A percentile compares a stretch with the other conserved stretches of the same genome.
Evolutionary conservation across 2,329 filamentous ascomycete species (phyloP).

Genomic region (Colletotrichum godetiae): DNA sequence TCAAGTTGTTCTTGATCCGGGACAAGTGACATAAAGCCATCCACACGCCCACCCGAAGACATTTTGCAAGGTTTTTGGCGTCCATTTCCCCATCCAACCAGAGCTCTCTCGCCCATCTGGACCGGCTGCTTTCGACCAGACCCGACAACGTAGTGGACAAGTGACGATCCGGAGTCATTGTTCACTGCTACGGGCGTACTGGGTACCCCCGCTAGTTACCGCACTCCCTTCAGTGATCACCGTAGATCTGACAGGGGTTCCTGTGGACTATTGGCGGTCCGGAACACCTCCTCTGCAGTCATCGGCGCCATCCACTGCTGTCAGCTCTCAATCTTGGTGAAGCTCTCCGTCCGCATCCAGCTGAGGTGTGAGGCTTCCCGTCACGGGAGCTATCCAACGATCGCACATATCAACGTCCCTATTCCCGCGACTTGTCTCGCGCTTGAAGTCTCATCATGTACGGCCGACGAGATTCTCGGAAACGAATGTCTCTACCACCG

Average conservation of each 20-base stretch:
- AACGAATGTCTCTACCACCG: constrained; percentile 7
- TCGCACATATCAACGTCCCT: constrained; percentile 26
- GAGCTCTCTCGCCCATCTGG: background rate
- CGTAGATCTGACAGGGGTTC: constrained; percentile 7
- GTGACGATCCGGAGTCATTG: constrained; percentile 19
- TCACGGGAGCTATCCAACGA: background rate
- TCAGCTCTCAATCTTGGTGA: background rate
- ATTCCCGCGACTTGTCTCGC: constrained; percentile 4
- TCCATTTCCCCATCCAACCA: constrained; percentile 14
- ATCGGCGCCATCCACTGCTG: constrained; percentile 17
- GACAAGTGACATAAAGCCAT: constrained; percentile 32
- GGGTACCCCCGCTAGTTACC: background rate
- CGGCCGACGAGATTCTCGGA: constrained; percentile 16
- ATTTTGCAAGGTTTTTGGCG: constrained; percentile 30
- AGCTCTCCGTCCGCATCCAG: constrained; percentile 25
- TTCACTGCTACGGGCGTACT: constrained; percentile 24
- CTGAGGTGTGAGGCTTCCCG: background rate
- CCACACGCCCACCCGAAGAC: constrained; percentile 20
- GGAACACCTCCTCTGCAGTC: constrained; percentile 18
- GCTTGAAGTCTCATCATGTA: constrained; percentile 7
- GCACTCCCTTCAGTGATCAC: constrained; percentile 13
- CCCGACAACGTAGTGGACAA: constrained; percentile 5
- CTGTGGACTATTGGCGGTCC: constrained; percentile 6
- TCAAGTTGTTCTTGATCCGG: constrained; percentile 16
- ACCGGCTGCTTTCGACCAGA: constrained; percentile 24